Evolutionary conservation across 768 basidiomycete species (phyloP).

Genomic region (Royoungia palumana): DNA sequence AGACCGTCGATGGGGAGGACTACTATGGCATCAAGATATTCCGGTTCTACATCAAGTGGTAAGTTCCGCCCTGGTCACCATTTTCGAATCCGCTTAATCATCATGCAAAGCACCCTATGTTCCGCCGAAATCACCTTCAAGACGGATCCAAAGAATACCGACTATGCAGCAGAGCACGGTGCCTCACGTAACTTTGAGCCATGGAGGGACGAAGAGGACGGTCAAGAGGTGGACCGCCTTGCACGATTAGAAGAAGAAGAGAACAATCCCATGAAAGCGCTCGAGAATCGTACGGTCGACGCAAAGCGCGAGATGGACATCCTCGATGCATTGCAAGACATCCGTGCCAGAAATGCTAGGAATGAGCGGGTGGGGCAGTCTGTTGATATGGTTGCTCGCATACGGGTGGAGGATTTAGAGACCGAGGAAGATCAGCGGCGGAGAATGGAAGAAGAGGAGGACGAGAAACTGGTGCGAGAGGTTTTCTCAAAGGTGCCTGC

Average conservation of each 20-base stretch:
- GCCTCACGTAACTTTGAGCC: constrained; percentile 98
- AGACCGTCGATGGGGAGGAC: constrained; percentile 95
- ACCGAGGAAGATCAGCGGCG: constrained; percentile 71
- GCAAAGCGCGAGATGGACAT: constrained; percentile 99
- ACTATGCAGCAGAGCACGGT: constrained; percentile 91
- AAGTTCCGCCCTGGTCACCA: constrained; percentile 23
- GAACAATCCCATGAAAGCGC: constrained; percentile 94
- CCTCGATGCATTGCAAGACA: constrained; percentile 92
- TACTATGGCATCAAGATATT: constrained; percentile 99
- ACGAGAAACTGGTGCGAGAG: constrained; percentile 83
- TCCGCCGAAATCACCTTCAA: constrained; percentile 99
- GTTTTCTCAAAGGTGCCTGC: constrained; percentile 76
- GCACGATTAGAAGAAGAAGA: constrained; percentile 88
- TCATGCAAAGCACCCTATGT: constrained; percentile 70
- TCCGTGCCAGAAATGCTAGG: constrained; percentile 79
- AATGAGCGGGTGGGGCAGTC: constrained; percentile 82
- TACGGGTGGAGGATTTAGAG: constrained; percentile 68
- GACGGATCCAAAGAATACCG: constrained; percentile 97
- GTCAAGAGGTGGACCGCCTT: constrained; percentile 79
- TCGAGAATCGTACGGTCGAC: constrained; percentile 90
- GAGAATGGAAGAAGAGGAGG: constrained; percentile 80
- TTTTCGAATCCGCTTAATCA: constrained; percentile 11
- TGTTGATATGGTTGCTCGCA: constrained; percentile 62
- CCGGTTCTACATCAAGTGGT: constrained; percentile 91
- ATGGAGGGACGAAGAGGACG: constrained; percentile 81